phyloP scores from a whole-genome alignment of 83 land plant species.

The Picea abies region DNA sequence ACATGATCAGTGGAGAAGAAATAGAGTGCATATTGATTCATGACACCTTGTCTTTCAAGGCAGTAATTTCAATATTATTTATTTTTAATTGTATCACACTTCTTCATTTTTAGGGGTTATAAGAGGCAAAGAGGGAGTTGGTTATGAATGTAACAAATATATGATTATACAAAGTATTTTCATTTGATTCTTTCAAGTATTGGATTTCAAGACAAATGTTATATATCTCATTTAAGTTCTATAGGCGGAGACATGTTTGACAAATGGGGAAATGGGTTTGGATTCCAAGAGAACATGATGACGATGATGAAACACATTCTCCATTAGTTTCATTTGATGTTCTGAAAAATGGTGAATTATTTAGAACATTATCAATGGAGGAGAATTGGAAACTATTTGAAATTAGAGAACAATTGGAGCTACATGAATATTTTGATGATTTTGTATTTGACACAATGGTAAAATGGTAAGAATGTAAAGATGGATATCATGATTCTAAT shows the following conservation, averaged over 20 bases:
- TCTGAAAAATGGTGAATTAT: not conserved
- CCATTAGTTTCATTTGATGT: not conserved
- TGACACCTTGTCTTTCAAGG: not conserved
- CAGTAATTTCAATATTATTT: not conserved
- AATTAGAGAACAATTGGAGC: not conserved
- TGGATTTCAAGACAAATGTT: not conserved
- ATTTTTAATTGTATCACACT: not conserved
- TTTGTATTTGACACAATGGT: not conserved
- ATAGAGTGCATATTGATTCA: not conserved
- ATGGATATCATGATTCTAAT: too few relatives aligned
- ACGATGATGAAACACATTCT: not conserved
- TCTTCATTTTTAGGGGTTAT: not conserved
- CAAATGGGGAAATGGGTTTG: not conserved
- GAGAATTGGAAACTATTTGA: not conserved
- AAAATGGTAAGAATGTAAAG: not conserved
- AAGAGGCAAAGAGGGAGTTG: not conserved
- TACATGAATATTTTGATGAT: not conserved
- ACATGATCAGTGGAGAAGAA: too few relatives aligned
- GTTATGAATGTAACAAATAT: not conserved
- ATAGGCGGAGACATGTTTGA: not conserved
- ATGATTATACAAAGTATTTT: too few relatives aligned
- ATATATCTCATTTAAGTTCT: not conserved
- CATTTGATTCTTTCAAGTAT: not conserved
- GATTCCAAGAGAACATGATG: not conserved
- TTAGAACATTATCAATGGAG: not conserved